Evolutionary conservation across 176 grass and related monocot species (phyloP).

Genomic region (Eleusine indica): DNA sequence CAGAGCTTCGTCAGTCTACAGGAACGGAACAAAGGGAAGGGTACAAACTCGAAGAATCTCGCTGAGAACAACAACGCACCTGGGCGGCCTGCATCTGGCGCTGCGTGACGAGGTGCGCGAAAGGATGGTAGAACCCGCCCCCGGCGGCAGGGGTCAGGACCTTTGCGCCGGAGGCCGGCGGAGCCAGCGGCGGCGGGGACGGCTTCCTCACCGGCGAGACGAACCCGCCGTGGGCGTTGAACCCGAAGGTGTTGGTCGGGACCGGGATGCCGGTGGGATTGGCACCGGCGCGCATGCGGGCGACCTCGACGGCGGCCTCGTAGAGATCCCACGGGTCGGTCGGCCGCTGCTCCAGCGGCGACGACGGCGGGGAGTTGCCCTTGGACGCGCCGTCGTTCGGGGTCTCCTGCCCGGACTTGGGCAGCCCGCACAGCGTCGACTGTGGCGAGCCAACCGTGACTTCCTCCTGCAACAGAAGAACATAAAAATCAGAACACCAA

Average conservation of each 20-base stretch:
- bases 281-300: conserved; percentile 43
- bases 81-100: conserved; percentile 76
- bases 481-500: background rate
- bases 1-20: background rate
- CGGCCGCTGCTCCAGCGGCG: conserved; percentile 59
- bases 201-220: conserved; percentile 18
- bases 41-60: background rate
- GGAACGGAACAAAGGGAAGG: background rate
- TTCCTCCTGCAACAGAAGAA: conserved; percentile 8
- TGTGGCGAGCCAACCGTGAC: conserved; percentile 64
- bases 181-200: conserved; percentile 23
- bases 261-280: conserved; percentile 20
- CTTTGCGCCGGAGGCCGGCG: background rate
- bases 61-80: conserved; percentile 46
- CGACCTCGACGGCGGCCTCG: conserved; percentile 69
- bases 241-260: background rate
- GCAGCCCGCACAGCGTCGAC: conserved; percentile 65
- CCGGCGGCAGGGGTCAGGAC: background rate
- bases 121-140: conserved; percentile 44
- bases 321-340: conserved; percentile 61
- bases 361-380: conserved; percentile 73
- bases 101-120: conserved; percentile 49
- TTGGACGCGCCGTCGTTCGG: conserved; percentile 59
- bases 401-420: conserved; percentile 59
- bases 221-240: conserved; percentile 5